These are phyloP conservation scores for Whalleya microplaca DNA, from an alignment of 2,329 filamentous ascomycete genomes.

Conservation along the genomic window DNA sequence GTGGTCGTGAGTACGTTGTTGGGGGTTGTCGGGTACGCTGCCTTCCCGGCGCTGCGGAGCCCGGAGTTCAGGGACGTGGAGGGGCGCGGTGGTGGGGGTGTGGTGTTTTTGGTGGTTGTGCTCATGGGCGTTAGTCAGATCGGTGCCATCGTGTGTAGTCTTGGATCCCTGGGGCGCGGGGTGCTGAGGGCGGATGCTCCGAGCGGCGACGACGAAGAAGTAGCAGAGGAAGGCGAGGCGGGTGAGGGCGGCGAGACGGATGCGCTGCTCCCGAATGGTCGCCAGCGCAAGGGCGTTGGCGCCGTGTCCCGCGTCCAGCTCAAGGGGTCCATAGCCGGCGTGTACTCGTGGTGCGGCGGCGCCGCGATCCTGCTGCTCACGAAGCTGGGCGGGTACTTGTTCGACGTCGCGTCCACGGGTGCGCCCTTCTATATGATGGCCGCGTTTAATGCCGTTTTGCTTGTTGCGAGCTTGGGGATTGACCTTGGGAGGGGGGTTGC, in stretches of 20 bases:
- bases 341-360: conserved; percentile 90
- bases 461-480: conserved; percentile 59
- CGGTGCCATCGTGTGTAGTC: conserved; percentile 91
- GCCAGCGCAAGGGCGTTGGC: conserved; percentile 1
- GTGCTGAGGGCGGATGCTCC: conserved; percentile 62
- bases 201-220: conserved; percentile 16
- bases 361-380: conserved; percentile 89
- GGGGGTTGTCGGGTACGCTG: conserved; percentile 77
- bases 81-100: conserved; percentile 67
- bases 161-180: conserved; percentile 84
- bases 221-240: conserved; percentile 14
- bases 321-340: conserved; percentile 92
- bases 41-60: conserved; percentile 75
- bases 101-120: conserved; percentile 76
- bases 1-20: conserved; percentile 71
- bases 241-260: conserved; percentile 37
- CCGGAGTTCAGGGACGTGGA: conserved; percentile 71
- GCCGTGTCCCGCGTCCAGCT: conserved; percentile 59
- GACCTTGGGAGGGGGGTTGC: conserved; percentile 41
- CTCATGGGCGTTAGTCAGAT: conserved; percentile 93
- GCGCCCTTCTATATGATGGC: conserved; percentile 97
- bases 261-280: conserved; percentile 35
- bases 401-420: conserved; percentile 73
- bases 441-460: conserved; percentile 75
- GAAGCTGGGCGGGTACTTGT: conserved; percentile 85